Percentiles rank a stretch among this genome's conserved stretches.
Conservation (phyloP, 225 moss, liverwort and hornwort genomes). For the Sphagnum contortum region DNA sequence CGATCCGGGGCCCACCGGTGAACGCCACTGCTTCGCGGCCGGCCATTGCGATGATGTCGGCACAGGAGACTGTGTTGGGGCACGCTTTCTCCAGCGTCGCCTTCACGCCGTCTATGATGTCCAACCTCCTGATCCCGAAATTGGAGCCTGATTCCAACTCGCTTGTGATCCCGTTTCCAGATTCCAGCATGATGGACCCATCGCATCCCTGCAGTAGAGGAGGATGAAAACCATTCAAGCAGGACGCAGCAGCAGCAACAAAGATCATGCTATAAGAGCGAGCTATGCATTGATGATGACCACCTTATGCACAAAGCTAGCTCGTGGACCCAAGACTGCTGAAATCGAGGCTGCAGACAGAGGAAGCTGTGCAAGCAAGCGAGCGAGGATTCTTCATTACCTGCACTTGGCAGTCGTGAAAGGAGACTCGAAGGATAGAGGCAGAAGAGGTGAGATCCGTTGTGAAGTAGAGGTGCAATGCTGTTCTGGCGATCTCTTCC, state of each 20-base stretch:
- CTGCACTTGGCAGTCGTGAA: slow-evolving; percentile 82
- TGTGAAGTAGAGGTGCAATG: slow-evolving; percentile 11
- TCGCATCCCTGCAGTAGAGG: slow-evolving; percentile 27
- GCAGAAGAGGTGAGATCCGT: slow-evolving; percentile 46
- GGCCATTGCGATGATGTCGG: slow-evolving; percentile 31
- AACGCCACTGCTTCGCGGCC: slow-evolving; percentile 24
- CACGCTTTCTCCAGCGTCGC: slow-evolving; percentile 17
- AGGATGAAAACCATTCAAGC: background rate
- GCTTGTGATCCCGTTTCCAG: slow-evolving; percentile 4
- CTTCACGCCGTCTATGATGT: slow-evolving; percentile 32
- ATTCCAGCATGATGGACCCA: slow-evolving; percentile 24
- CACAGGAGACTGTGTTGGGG: slow-evolving; percentile 30
- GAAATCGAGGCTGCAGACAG: no score
- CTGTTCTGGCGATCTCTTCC: slow-evolving; percentile 21
- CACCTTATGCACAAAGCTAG: no score
- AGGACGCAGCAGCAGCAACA: no score
- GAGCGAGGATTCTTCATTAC: background rate
- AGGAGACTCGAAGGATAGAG: slow-evolving; percentile 66
- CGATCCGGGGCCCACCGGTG: slow-evolving; percentile 25
- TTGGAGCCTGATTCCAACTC: slow-evolving; percentile 26
- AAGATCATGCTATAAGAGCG: no score
- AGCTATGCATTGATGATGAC: no score
- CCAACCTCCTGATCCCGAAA: slow-evolving; percentile 23
- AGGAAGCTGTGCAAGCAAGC: no score
- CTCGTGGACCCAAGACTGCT: no score